Evolutionary conservation across 148 eudicot species (phyloP).

Genomic region (Hydrangea macrophylla): DNA sequence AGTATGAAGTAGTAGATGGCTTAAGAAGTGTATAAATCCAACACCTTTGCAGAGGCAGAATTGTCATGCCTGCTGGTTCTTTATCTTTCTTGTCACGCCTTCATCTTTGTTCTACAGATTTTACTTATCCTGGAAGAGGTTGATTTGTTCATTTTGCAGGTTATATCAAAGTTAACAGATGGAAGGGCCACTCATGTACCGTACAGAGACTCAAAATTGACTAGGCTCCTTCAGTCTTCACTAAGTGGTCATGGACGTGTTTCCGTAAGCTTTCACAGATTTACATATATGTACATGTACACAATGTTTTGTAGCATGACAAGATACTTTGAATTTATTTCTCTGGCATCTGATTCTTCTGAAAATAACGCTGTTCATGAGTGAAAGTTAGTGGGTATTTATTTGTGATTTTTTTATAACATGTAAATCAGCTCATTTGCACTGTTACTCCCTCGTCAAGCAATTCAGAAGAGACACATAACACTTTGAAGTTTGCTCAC

Average conservation of each 20-base stretch:
- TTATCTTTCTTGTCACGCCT: background rate
- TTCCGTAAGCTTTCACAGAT: constrained; percentile 59
- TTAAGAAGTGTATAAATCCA: background rate
- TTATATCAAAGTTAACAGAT: constrained; percentile 93
- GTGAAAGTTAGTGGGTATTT: constrained; percentile 4
- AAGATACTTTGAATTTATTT: background rate
- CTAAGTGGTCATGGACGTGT: constrained; percentile 98
- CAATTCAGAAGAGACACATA: constrained; percentile 92
- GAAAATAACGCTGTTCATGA: background rate
- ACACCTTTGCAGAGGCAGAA: constrained; percentile 3
- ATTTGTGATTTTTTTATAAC: constrained; percentile 3
- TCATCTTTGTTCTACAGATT: background rate
- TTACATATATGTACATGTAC: background rate
- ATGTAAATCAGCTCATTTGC: constrained; percentile 73
- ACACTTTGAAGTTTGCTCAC: constrained; percentile 96
- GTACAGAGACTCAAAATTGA: constrained; percentile 92
- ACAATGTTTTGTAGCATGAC: background rate
- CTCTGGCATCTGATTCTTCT: background rate
- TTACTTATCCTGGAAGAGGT: constrained; percentile 9
- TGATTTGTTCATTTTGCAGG: constrained; percentile 41
- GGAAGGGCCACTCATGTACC: constrained; percentile 86
- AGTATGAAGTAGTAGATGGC: background rate
- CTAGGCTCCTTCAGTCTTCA: constrained; percentile 96
- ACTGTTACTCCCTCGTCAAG: constrained; percentile 97
- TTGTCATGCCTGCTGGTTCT: background rate